Evolutionary conservation across 257 asterid genomes (phyloP).

Genomic region (Penstemon davidsonii): DNA sequence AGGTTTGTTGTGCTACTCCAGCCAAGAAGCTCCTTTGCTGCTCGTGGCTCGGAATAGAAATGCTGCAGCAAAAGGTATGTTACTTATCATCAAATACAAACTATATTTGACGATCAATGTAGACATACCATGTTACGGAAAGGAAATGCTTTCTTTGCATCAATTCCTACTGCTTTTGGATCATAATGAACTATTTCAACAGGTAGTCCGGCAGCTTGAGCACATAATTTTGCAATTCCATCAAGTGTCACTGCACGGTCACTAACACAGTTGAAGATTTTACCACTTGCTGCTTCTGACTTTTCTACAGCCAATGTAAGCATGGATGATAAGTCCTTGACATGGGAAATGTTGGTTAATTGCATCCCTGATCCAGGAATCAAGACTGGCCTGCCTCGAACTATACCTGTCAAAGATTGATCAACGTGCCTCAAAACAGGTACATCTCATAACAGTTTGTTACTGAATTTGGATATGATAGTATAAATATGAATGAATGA

Average conservation of each 20-base stretch:
- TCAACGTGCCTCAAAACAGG: conserved; percentile 12
- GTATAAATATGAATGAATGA: neutral
- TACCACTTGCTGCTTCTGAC: conserved; percentile 66
- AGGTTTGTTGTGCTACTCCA: conserved; percentile 82
- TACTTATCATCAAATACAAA: neutral
- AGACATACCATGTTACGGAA: conserved; percentile 84
- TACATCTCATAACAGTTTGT: conserved; percentile 11
- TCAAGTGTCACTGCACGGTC: conserved; percentile 95
- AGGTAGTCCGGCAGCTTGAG: conserved; percentile 73
- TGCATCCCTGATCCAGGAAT: conserved; percentile 97
- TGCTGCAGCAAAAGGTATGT: conserved; percentile 54
- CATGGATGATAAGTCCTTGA: conserved; percentile 84
- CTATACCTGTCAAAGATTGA: conserved; percentile 58
- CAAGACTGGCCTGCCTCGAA: conserved; percentile 73
- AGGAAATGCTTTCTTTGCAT: conserved; percentile 95
- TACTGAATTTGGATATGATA: conserved; percentile 3
- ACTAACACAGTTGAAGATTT: conserved; percentile 81
- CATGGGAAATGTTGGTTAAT: conserved; percentile 84
- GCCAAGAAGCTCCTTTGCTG: conserved; percentile 89
- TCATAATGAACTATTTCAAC: conserved; percentile 88
- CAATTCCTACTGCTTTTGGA: conserved; percentile 79
- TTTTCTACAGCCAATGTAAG: conserved; percentile 73
- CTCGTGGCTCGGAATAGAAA: conserved; percentile 89
- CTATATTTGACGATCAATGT: conserved; percentile 2
- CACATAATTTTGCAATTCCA: conserved; percentile 88